Evolutionary conservation across 345 rosid species (phyloP).

Genomic region (Hibiscus mutabilis): DNA sequence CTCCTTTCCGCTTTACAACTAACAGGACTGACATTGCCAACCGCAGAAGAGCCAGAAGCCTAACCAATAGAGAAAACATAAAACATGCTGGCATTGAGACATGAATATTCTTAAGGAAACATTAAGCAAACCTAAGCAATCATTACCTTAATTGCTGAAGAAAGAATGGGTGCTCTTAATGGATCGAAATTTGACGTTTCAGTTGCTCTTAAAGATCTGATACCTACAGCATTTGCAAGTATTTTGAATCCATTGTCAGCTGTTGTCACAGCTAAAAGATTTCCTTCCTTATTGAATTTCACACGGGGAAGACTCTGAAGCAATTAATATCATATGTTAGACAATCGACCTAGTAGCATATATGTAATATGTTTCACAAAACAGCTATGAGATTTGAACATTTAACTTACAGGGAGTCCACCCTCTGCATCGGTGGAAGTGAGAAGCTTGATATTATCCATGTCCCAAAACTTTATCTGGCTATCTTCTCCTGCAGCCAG

Average conservation of each 20-base stretch:
- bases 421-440: slow-evolving; percentile 22
- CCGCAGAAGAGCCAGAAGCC: slow-evolving; percentile 57
- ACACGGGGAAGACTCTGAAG: slow-evolving; percentile 65
- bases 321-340: slow-evolving; percentile 13
- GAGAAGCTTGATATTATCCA: slow-evolving; percentile 55
- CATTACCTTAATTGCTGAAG: slow-evolving; percentile 50
- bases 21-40: slow-evolving; percentile 41
- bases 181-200: slow-evolving; percentile 62
- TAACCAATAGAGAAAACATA: slow-evolving; percentile 22
- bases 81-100: not conserved
- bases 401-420: slow-evolving; percentile 65
- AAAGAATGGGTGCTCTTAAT: slow-evolving; percentile 50
- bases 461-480: slow-evolving; percentile 91
- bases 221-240: slow-evolving; percentile 68
- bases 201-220: slow-evolving; percentile 48
- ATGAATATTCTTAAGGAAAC: slow-evolving; percentile 10
- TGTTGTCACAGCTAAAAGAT: slow-evolving; percentile 79
- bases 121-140: not conserved
- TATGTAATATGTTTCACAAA: not conserved
- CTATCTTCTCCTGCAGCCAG: slow-evolving; percentile 87
- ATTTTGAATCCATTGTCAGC: slow-evolving; percentile 90
- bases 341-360: not conserved
- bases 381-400: slow-evolving; percentile 12
- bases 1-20: slow-evolving; percentile 73
- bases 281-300: slow-evolving; percentile 84